Conservation (phyloP, 2,329 filamentous ascomycete species). For the Amylocarpus encephaloides region DNA sequence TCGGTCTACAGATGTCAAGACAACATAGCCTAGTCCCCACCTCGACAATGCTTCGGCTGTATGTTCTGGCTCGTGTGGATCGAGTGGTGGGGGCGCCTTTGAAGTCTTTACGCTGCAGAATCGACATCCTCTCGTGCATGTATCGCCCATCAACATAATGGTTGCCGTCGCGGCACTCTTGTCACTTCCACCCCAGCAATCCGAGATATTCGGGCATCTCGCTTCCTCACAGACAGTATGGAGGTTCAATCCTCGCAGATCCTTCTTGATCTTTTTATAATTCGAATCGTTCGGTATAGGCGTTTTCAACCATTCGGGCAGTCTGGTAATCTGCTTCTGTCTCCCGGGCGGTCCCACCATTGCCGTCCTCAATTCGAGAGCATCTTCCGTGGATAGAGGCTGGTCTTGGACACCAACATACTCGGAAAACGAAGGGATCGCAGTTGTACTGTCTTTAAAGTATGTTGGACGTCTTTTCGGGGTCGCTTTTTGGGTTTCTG, state of each 20-base stretch:
- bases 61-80: constrained; percentile 94
- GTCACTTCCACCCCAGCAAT: constrained; percentile 91
- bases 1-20: constrained; percentile 87
- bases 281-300: constrained; percentile 79
- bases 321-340: constrained; percentile 60
- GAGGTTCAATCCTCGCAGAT: constrained; percentile 79
- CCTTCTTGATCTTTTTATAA: constrained; percentile 92
- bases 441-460: constrained; percentile 32
- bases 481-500: constrained; percentile 13
- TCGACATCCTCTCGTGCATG: constrained; percentile 89
- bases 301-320: constrained; percentile 95
- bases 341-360: constrained; percentile 58
- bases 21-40: constrained; percentile 95
- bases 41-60: constrained; percentile 86
- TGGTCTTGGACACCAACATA: constrained; percentile 43
- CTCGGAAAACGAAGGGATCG: constrained; percentile 51
- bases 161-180: constrained; percentile 92
- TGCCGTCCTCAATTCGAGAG: constrained; percentile 54
- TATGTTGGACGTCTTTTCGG: constrained; percentile 30
- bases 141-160: constrained; percentile 99
- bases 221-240: constrained; percentile 98
- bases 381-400: constrained; percentile 45
- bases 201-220: constrained; percentile 91
- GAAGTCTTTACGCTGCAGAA: constrained; percentile 97
- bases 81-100: constrained; percentile 67